Percentiles rank a stretch among this genome's conserved stretches.
Conservation (phyloP, 2,329 filamentous ascomycete genomes). For the Alternaria triticimaculans region DNA sequence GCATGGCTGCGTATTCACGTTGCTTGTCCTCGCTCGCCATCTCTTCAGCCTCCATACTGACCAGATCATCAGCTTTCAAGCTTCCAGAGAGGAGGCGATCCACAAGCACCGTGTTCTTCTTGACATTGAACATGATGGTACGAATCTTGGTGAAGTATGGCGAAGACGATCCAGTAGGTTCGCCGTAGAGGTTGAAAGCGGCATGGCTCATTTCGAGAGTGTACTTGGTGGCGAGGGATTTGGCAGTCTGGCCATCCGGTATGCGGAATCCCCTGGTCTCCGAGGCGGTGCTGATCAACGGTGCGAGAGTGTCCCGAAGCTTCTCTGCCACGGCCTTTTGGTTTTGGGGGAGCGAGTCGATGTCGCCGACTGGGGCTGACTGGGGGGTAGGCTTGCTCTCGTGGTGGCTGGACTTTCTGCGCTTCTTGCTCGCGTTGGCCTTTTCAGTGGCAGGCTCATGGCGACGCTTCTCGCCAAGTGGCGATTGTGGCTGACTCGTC, state of each 20-base stretch:
- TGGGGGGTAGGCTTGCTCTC: constrained; percentile 30
- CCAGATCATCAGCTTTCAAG: constrained; percentile 76
- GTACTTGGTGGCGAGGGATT: constrained; percentile 71
- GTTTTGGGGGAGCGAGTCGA: constrained; percentile 62
- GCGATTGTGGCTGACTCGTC: constrained; percentile 43
- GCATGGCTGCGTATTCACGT: constrained; percentile 75
- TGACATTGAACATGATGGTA: constrained; percentile 83
- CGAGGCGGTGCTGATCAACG: constrained; percentile 70
- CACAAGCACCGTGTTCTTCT: constrained; percentile 82
- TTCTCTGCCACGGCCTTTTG: constrained; percentile 74
- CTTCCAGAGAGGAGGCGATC: constrained; percentile 75
- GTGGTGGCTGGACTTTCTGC: constrained; percentile 46
- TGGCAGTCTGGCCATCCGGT: constrained; percentile 67
- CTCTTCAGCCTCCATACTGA: constrained; percentile 87
- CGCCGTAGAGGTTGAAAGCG: constrained; percentile 62
- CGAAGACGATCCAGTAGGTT: constrained; percentile 51
- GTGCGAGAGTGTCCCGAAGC: constrained; percentile 72
- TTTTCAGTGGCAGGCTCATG: constrained; percentile 43
- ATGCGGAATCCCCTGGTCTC: constrained; percentile 70
- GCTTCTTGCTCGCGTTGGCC: constrained; percentile 41
- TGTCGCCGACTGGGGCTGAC: constrained; percentile 19
- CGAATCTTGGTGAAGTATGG: constrained; percentile 71
- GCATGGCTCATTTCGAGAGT: constrained; percentile 82
- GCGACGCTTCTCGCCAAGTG: constrained; percentile 46
- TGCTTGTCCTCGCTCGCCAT: constrained; percentile 92